A percentile compares a stretch with the other conserved stretches of the same genome.
These are phyloP conservation scores for Fusarium tanahbumbuense DNA, from an alignment of 2,329 filamentous ascomycete species.

Conservation along the genomic window DNA sequence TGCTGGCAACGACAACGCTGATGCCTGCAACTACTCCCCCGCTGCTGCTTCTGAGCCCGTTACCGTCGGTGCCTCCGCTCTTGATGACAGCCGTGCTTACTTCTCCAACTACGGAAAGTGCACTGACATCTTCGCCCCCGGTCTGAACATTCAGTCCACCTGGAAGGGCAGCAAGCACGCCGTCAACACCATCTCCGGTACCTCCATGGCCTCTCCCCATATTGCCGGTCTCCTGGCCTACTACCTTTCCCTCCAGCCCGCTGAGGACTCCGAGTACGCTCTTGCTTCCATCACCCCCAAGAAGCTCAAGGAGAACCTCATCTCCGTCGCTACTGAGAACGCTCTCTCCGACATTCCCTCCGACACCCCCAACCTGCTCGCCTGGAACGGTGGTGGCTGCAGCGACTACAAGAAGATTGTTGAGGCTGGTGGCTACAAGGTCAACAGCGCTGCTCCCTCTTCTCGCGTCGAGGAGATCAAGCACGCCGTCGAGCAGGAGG, in stretches of 20 bases:
- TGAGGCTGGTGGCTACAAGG: constrained; percentile 76
- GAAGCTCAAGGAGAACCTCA: constrained; percentile 90
- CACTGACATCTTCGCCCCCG: constrained; percentile 98
- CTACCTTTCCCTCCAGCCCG: constrained; percentile 94
- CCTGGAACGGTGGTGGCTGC: constrained; percentile 97
- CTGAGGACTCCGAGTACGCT: constrained; percentile 89
- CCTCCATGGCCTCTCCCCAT: constrained; percentile 98
- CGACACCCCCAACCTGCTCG: constrained; percentile 92
- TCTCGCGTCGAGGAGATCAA: constrained; percentile 68
- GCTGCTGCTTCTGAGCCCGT: constrained; percentile 91
- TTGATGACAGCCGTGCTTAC: constrained; percentile 96
- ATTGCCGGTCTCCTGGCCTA: constrained; percentile 97
- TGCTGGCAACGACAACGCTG: constrained; percentile 97
- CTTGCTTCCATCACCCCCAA: constrained; percentile 90
- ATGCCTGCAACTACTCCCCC: constrained; percentile 99
- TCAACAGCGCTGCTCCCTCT: constrained; percentile 57
- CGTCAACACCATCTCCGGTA: constrained; percentile 98
- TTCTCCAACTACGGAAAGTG: constrained; percentile 99
- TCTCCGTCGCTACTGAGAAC: constrained; percentile 83
- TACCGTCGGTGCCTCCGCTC: constrained; percentile 94
- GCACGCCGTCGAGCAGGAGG: constrained; percentile 68
- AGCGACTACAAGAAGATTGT: constrained; percentile 91
- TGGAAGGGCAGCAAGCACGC: constrained; percentile 98
- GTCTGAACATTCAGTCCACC: constrained; percentile 95
- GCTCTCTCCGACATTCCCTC: constrained; percentile 84